phyloP scores from a whole-genome alignment of 805 yeast genomes.

The Metschnikowia shivogae region DNA sequence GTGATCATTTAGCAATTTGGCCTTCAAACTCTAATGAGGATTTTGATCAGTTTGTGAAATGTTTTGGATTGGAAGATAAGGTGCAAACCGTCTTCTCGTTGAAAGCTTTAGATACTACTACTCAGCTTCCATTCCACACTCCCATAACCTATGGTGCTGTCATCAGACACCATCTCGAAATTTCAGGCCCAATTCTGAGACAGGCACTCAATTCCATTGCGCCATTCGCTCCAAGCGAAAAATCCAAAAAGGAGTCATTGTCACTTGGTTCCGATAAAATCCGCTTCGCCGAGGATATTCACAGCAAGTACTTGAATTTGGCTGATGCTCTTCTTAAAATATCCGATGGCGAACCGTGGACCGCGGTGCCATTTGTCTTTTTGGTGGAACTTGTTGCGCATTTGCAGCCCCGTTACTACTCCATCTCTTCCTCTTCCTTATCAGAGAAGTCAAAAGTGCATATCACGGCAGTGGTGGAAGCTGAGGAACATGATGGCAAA shows the following conservation, averaged over 20 bases:
- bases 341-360: conserved; percentile 70
- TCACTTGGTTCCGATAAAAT: conserved; percentile 65
- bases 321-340: conserved; percentile 67
- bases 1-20: conserved; percentile 95
- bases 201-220: conserved; percentile 71
- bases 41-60: conserved; percentile 58
- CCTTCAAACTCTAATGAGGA: conserved; percentile 82
- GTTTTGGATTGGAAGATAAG: conserved; percentile 56
- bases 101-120: conserved; percentile 67
- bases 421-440: conserved; percentile 86
- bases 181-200: conserved; percentile 90
- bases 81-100: conserved; percentile 57
- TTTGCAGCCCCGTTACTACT: conserved; percentile 91
- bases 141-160: conserved; percentile 90
- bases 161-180: conserved; percentile 82
- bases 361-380: conserved; percentile 74
- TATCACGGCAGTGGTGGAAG: conserved; percentile 91
- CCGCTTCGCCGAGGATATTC: conserved; percentile 61
- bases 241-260: conserved; percentile 45
- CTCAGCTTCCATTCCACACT: conserved; percentile 58
- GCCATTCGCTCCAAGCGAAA: conserved; percentile 74
- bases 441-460: conserved; percentile 72
- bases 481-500: conserved; percentile 32
- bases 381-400: conserved; percentile 76
- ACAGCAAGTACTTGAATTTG: conserved; percentile 58